These are phyloP conservation scores for Acanthochlamys bracteata DNA, from an alignment of 106 monocot species.

Conservation along the genomic window DNA sequence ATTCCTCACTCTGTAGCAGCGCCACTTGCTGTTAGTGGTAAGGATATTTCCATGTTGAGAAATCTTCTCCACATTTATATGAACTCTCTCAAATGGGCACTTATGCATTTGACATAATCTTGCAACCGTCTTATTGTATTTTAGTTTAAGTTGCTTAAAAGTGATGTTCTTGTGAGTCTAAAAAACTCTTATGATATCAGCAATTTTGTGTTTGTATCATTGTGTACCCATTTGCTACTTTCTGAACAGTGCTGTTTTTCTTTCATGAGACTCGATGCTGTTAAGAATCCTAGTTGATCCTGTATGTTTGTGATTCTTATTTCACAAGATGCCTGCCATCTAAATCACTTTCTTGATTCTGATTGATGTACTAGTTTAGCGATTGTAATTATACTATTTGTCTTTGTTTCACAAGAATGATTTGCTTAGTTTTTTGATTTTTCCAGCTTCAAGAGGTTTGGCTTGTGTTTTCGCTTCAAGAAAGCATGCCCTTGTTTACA, in stretches of 20 bases:
- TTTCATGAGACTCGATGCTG: too few species aligned
- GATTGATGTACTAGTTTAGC: too few species aligned
- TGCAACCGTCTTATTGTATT: not conserved
- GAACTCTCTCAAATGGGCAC: not conserved
- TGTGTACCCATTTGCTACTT: not conserved
- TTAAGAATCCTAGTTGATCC: too few species aligned
- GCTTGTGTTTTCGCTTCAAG: slow-evolving; percentile 66
- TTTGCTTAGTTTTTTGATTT: slow-evolving; percentile 1
- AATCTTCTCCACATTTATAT: not conserved
- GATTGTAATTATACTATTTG: too few species aligned
- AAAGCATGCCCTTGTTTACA: slow-evolving; percentile 71
- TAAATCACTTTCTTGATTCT: too few species aligned
- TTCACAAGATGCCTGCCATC: too few species aligned
- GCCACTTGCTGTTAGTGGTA: slow-evolving; percentile 88
- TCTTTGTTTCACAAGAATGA: too few species aligned
- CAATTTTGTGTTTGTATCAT: not conserved
- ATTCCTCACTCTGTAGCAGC: slow-evolving; percentile 49
- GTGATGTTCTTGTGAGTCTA: not conserved
- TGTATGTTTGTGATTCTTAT: too few species aligned
- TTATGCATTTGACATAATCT: not conserved
- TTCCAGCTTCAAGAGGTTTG: slow-evolving; percentile 75
- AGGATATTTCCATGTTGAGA: slow-evolving; percentile 12
- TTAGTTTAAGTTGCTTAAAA: not conserved
- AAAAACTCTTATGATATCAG: not conserved
- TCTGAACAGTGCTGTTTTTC: not conserved